phyloP scores from a whole-genome alignment of 2,329 filamentous ascomycete genomes.

The Ophiostoma piceae region DNA sequence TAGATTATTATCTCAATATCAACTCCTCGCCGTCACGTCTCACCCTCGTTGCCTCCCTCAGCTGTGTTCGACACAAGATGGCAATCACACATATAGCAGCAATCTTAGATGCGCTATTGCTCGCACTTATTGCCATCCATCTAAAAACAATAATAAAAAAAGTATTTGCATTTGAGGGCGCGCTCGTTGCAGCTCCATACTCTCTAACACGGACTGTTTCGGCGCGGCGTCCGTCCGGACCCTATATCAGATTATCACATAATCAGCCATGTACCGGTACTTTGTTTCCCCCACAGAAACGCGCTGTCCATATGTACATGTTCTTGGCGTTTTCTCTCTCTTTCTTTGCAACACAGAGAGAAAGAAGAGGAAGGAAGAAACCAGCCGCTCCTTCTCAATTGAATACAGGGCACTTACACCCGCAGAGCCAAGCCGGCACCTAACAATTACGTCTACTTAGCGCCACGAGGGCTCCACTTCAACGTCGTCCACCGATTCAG shows the following conservation, averaged over 20 bases:
- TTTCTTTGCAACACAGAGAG: neutral
- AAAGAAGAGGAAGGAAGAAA: neutral
- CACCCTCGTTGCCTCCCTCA: conserved; percentile 2
- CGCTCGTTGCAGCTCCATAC: conserved; percentile 25
- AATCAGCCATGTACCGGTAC: neutral
- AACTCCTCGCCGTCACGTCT: neutral
- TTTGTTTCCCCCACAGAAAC: neutral
- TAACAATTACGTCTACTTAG: neutral
- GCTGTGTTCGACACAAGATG: neutral
- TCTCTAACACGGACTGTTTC: conserved; percentile 29
- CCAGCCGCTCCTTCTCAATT: conserved; percentile 5
- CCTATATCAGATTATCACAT: neutral
- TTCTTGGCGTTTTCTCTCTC: neutral
- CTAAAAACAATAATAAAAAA: neutral
- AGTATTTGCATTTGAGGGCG: neutral
- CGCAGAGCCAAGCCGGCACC: conserved; percentile 20
- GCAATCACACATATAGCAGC: neutral
- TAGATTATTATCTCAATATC: too few species aligned
- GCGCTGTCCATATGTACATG: neutral
- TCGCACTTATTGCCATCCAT: neutral
- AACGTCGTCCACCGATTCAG: neutral
- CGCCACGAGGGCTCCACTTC: conserved; percentile 2
- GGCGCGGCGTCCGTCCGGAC: conserved; percentile 6
- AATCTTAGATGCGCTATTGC: neutral
- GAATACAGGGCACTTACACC: neutral